These are phyloP conservation scores for Wickerhamiella bombiphila DNA, from an alignment of 805 yeast genomes.

Conservation along the genomic window DNA sequence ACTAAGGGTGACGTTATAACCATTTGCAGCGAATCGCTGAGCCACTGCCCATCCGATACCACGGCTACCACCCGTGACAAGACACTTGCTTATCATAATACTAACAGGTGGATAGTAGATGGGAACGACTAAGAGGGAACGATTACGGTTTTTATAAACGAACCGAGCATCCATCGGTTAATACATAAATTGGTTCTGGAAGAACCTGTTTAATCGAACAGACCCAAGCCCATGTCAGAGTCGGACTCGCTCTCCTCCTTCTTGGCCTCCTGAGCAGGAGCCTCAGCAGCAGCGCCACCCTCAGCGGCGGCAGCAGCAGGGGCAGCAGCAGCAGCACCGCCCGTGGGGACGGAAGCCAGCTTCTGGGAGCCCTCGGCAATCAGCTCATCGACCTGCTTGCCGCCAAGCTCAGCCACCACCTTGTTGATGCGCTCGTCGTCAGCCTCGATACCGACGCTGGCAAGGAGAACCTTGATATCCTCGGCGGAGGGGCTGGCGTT, in stretches of 20 bases:
- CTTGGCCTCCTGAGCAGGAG: conserved; percentile 51
- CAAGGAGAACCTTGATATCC: conserved; percentile 76
- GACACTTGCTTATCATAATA: conserved; percentile 9
- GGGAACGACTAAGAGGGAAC: background rate
- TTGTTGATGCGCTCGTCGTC: conserved; percentile 75
- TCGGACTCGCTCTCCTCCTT: conserved; percentile 33
- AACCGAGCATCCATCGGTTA: too few relatives aligned
- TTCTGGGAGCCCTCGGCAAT: conserved; percentile 90
- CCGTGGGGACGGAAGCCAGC: conserved; percentile 94
- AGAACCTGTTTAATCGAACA: conserved; percentile 69
- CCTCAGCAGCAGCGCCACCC: conserved; percentile 58
- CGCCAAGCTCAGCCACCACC: conserved; percentile 76
- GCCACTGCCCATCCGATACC: conserved; percentile 56
- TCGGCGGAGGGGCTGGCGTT: conserved; percentile 85
- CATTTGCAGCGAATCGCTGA: conserved; percentile 32
- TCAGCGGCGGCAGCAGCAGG: conserved; percentile 58
- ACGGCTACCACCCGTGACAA: conserved; percentile 52
- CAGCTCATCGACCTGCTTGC: conserved; percentile 80
- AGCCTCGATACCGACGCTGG: conserved; percentile 91
- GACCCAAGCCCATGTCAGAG: conserved; percentile 54
- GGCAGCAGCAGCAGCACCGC: conserved; percentile 87
- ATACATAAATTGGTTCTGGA: too few relatives aligned
- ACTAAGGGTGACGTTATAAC: conserved; percentile 37
- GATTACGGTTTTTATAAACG: background rate
- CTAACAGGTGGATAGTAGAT: background rate